Evolutionary conservation across 176 grass and related monocot species (phyloP).

Genomic region (Microstegium vimineum): DNA sequence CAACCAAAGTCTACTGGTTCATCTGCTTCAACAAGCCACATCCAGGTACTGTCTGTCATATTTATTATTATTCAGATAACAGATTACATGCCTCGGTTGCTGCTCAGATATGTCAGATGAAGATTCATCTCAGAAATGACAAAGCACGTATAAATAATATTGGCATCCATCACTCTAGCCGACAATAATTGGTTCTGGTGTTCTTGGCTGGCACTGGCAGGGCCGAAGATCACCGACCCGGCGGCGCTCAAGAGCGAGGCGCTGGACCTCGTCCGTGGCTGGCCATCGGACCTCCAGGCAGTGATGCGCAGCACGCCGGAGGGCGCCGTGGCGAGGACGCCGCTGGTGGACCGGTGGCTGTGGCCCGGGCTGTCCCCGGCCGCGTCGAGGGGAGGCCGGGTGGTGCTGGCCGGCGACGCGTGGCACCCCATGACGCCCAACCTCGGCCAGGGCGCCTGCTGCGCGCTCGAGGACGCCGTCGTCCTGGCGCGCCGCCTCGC

Average conservation of each 20-base stretch:
- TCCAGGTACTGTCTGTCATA: slow-evolving; percentile 46
- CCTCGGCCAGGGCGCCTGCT: slow-evolving; percentile 89
- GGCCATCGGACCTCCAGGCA: slow-evolving; percentile 59
- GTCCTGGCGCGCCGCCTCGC: slow-evolving; percentile 64
- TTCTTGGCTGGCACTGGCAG: slow-evolving; percentile 48
- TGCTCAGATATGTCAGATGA: neutral
- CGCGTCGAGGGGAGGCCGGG: slow-evolving; percentile 37
- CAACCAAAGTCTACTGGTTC: slow-evolving; percentile 91
- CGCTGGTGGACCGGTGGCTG: slow-evolving; percentile 84
- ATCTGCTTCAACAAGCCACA: slow-evolving; percentile 78
- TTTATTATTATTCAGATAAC: neutral
- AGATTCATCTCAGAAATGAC: neutral
- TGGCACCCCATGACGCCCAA: slow-evolving; percentile 99
- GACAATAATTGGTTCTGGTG: neutral
- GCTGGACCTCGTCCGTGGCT: slow-evolving; percentile 56
- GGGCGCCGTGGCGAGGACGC: slow-evolving; percentile 57
- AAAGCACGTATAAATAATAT: no score
- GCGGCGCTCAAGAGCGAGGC: slow-evolving; percentile 70
- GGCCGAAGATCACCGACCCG: slow-evolving; percentile 44
- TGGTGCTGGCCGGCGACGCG: slow-evolving; percentile 77
- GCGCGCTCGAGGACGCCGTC: slow-evolving; percentile 85
- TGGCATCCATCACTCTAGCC: neutral
- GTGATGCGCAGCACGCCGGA: slow-evolving; percentile 68
- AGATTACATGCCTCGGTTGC: neutral
- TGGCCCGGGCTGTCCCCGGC: slow-evolving; percentile 65